Evolutionary conservation across 1,284 basidiomycete genomes (phyloP), one percentile per base, ranked within the genome.

Genomic region (Coriolopsis trogii): DNA sequence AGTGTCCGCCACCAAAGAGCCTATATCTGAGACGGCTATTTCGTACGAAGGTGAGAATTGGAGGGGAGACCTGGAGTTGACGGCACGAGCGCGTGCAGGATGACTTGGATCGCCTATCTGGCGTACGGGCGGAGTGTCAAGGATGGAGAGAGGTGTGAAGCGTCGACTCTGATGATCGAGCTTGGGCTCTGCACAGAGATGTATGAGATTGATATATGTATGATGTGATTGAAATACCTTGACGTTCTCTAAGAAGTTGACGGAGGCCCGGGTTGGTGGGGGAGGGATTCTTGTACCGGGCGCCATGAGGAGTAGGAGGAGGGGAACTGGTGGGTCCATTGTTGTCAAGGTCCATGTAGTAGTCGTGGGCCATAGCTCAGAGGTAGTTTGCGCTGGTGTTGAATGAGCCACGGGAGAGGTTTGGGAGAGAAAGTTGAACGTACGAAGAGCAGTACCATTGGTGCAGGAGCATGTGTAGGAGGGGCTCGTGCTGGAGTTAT

Each of bases 81-180:
- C 12, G 3, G 20, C 30, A 6, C 41, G 37, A 12, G 8, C 26
- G 16, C 47, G 37, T 5, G 53, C 53, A 6, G 49, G 49, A 30
- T 55, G 53, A 12, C 42, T 45, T n/a, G 37, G 26, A n/a, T 51
- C 40, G 5, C 41, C 45, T 7, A 33, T 23, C 10, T 29, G 18
- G 18, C 42, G 42, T 26, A 20, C 45, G 46, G 18, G 41, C 5
- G 21, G 37, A 1, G 33, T 34, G 33, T 34, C 33, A 16, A 16
- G 13, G 4, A 2, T 16, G 4, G 33, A 34, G 33, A n/a, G n/a
- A n/a, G n/a, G n/a, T n/a, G n/a, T n/a, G n/a, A n/a, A n/a, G n/a
- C n/a, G n/a, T n/a, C n/a, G n/a, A n/a, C n/a, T n/a, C n/a, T n/a
- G n/a, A n/a, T n/a, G n/a, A n/a, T n/a, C n/a, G n/a, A n/a, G n/a